phyloP scores from a whole-genome alignment of 768 basidiomycete species.

The Hericium coralloides region DNA sequence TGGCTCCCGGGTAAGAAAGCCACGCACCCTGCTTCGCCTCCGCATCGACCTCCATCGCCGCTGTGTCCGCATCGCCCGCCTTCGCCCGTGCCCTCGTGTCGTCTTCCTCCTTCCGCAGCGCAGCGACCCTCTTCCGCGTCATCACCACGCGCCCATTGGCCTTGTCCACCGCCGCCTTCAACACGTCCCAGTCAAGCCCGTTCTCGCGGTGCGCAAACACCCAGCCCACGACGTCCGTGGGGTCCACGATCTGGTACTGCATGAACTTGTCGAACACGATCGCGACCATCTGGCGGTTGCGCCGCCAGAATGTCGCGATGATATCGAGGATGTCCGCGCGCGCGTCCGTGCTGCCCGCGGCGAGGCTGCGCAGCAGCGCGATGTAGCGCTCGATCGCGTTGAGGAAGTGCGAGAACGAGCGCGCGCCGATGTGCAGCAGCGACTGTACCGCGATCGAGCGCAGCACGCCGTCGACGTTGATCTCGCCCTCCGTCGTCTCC shows the following conservation, averaged over 20 bases:
- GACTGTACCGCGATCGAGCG: slow-evolving; percentile 83
- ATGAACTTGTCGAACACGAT: slow-evolving; percentile 97
- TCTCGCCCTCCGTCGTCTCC: slow-evolving; percentile 45
- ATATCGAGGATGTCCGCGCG: slow-evolving; percentile 65
- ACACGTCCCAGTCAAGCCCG: slow-evolving; percentile 77
- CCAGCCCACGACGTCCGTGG: slow-evolving; percentile 84
- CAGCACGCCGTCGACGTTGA: slow-evolving; percentile 57
- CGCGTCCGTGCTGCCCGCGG: slow-evolving; percentile 43
- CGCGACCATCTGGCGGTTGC: slow-evolving; percentile 76
- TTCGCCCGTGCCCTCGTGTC: slow-evolving; percentile 71
- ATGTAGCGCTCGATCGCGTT: slow-evolving; percentile 97
- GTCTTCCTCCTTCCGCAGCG: slow-evolving; percentile 82
- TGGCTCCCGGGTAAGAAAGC: slow-evolving; percentile 2
- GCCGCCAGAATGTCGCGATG: slow-evolving; percentile 72
- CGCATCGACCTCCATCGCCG: slow-evolving; percentile 59
- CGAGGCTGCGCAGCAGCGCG: slow-evolving; percentile 57
- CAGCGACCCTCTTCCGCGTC: slow-evolving; percentile 63
- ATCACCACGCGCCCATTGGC: slow-evolving; percentile 81
- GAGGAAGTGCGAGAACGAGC: slow-evolving; percentile 95
- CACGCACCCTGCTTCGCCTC: slow-evolving; percentile 56
- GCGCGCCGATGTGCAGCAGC: slow-evolving; percentile 82
- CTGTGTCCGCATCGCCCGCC: slow-evolving; percentile 43
- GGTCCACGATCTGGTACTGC: slow-evolving; percentile 97
- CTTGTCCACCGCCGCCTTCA: slow-evolving; percentile 81
- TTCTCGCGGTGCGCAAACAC: slow-evolving; percentile 55